These are phyloP conservation scores for Pseudotsuga menziesii DNA, from an alignment of 75 land plant species.

Conservation along the genomic window DNA sequence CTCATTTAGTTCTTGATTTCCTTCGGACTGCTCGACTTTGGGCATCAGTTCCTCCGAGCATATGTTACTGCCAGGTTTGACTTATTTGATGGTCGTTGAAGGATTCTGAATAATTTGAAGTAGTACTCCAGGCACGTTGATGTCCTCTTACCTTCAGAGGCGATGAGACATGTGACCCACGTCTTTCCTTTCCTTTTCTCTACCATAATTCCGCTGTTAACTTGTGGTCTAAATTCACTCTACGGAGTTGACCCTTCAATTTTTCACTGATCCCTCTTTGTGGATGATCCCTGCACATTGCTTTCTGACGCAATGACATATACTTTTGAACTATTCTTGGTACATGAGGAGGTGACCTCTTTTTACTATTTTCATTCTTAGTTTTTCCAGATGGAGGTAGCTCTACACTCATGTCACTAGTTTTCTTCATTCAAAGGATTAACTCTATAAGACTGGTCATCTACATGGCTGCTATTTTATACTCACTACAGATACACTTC, in stretches of 20 bases:
- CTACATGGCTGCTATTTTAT: constrained; percentile 43
- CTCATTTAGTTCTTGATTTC: constrained; percentile 2
- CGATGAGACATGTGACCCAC: background rate
- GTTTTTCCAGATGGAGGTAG: background rate
- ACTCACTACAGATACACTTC: constrained; percentile 40
- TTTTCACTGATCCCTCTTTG: background rate
- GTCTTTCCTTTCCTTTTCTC: constrained; percentile 1
- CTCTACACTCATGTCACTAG: background rate
- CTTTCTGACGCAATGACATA: constrained; percentile 7
- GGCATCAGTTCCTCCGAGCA: background rate
- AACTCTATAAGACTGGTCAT: constrained; percentile 27
- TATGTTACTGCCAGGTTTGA: background rate
- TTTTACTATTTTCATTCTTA: constrained; percentile 7
- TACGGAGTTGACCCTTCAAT: constrained; percentile 1
- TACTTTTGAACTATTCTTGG: background rate
- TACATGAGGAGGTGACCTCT: background rate
- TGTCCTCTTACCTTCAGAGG: background rate
- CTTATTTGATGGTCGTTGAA: background rate
- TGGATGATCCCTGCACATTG: background rate
- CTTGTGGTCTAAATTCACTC: background rate
- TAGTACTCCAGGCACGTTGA: background rate
- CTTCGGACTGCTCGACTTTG: background rate
- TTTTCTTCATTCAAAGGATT: constrained; percentile 1
- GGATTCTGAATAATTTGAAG: background rate
- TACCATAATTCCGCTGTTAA: background rate